phyloP scores from a whole-genome alignment of 176 grass and related monocot genomes.

The Metroxylon sagu region DNA sequence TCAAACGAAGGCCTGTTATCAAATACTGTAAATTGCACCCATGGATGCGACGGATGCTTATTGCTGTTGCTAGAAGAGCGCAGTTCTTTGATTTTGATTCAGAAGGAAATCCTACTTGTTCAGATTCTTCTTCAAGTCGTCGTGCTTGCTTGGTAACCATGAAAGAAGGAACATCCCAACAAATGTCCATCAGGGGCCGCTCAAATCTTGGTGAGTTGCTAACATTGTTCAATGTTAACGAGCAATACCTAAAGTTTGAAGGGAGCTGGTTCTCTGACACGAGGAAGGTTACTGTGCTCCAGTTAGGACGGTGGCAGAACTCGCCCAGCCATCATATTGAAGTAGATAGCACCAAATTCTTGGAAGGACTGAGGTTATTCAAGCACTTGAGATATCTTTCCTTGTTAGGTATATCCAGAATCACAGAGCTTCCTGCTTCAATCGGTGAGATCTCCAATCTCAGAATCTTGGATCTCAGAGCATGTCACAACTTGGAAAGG shows the following conservation, averaged over 20 bases:
- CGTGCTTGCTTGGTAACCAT: not conserved
- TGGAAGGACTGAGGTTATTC: constrained; percentile 25
- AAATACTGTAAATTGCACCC: constrained; percentile 37
- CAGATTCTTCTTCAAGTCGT: constrained; percentile 5
- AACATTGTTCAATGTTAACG: constrained; percentile 47
- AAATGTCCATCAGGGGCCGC: not conserved
- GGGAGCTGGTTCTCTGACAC: constrained; percentile 32
- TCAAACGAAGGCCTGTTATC: constrained; percentile 5
- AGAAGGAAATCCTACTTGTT: constrained; percentile 34
- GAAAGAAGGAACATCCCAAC: not conserved
- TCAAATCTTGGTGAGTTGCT: constrained; percentile 2
- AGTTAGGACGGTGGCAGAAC: constrained; percentile 40
- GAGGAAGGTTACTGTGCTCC: constrained; percentile 31
- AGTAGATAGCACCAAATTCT: constrained; percentile 29
- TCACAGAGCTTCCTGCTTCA: constrained; percentile 37
- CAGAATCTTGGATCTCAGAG: constrained; percentile 54
- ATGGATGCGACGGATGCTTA: constrained; percentile 33
- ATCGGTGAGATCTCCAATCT: constrained; percentile 39
- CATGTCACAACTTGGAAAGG: constrained; percentile 80
- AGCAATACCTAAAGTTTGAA: constrained; percentile 41
- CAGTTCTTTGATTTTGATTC: constrained; percentile 48
- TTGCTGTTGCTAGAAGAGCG: constrained; percentile 34
- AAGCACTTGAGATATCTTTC: constrained; percentile 18
- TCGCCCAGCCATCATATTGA: constrained; percentile 43
- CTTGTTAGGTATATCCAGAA: constrained; percentile 23